Percentiles rank a stretch among this genome's conserved stretches.
phyloP scores from a whole-genome alignment of 2,329 filamentous ascomycete genomes.

The Tolypocladium album region DNA sequence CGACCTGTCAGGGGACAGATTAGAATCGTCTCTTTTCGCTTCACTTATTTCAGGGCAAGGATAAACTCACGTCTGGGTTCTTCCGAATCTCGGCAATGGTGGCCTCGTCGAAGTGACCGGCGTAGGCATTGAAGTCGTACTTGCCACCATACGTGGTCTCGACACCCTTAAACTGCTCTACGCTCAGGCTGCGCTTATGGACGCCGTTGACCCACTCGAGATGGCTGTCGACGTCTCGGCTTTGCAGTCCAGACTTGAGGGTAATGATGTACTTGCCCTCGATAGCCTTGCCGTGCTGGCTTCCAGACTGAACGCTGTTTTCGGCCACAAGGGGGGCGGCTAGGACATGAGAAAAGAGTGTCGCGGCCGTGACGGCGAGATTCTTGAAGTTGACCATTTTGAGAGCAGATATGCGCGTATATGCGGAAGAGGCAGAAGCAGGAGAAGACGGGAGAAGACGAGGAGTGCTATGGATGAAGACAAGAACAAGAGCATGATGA shows the following conservation, averaged over 20 bases:
- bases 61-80: constrained; percentile 27
- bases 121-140: constrained; percentile 28
- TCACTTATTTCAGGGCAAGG: too few relatives aligned
- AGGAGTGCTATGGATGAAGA: not conserved
- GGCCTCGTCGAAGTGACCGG: constrained; percentile 28
- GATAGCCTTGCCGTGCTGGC: constrained; percentile 13
- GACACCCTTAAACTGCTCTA: constrained; percentile 28
- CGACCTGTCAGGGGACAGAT: constrained; percentile 11
- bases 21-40: not conserved
- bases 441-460: not conserved
- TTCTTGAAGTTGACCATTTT: constrained; percentile 19
- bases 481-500: not conserved
- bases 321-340: constrained; percentile 11
- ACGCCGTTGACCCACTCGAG: constrained; percentile 38
- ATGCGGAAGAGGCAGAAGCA: not conserved
- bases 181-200: constrained; percentile 40
- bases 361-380: constrained; percentile 12
- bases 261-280: constrained; percentile 48
- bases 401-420: constrained; percentile 4
- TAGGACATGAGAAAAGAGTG: constrained; percentile 11
- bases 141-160: constrained; percentile 18
- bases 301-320: constrained; percentile 1
- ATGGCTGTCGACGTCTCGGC: constrained; percentile 34
- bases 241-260: constrained; percentile 40
- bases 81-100: constrained; percentile 29